A percentile compares a stretch with the other conserved stretches of the same genome.
These are phyloP conservation scores for Cercospora janseana DNA, from an alignment of 2,329 filamentous ascomycete genomes.

Conservation along the genomic window DNA sequence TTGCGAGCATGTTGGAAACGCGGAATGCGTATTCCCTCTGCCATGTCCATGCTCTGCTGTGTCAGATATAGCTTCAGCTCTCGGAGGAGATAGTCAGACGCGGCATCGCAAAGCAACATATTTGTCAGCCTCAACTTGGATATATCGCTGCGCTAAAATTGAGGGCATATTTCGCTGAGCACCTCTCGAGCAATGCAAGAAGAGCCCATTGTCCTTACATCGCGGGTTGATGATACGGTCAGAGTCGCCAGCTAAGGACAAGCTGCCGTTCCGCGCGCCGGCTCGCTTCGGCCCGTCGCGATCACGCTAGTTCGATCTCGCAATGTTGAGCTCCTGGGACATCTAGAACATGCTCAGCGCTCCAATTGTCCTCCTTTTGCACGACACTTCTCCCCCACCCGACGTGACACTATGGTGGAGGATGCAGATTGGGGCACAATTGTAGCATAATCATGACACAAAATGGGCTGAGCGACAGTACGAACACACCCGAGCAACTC, in stretches of 20 bases:
- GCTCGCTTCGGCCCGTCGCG: conserved; percentile 3
- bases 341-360: conserved; percentile 3
- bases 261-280: not conserved
- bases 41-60: not conserved
- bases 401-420: conserved; percentile 4
- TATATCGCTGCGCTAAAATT: not conserved
- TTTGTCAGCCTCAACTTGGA: not conserved
- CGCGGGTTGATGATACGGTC: not conserved
- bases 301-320: conserved; percentile 1
- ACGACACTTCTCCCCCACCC: not conserved
- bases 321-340: not conserved
- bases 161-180: not conserved
- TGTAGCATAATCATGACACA: conserved; percentile 20
- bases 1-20: not conserved
- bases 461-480: conserved; percentile 20
- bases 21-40: not conserved
- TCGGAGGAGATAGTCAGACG: not conserved
- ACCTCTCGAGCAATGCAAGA: not conserved
- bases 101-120: not conserved
- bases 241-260: not conserved
- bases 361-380: not conserved
- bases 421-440: not conserved
- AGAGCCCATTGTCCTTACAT: not conserved
- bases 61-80: conserved; percentile 3
- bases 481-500: not conserved